Evolutionary conservation across 495 filamentous ascomycete species (phyloP).

Genomic region (Margaritispora aquatica): DNA sequence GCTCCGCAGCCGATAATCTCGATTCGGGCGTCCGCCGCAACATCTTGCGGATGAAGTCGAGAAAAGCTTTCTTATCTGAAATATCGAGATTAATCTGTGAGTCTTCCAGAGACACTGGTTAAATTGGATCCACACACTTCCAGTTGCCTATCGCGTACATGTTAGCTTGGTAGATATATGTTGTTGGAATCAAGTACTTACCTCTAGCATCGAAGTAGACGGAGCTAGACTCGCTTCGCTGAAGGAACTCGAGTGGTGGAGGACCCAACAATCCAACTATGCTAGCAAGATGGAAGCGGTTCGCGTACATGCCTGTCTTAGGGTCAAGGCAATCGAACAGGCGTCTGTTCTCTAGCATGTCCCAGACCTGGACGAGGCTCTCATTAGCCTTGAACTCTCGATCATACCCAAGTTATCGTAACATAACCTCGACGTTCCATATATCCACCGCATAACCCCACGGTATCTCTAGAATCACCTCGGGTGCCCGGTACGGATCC

Average conservation of each 20-base stretch:
- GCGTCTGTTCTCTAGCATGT: constrained; percentile 25
- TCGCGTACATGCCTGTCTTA: constrained; percentile 18
- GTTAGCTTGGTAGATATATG: constrained; percentile 10
- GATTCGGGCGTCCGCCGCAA: constrained; percentile 43
- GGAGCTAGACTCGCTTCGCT: constrained; percentile 13
- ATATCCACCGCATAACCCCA: constrained; percentile 39
- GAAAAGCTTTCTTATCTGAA: constrained; percentile 34
- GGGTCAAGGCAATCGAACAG: constrained; percentile 19
- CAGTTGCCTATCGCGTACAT: constrained; percentile 14
- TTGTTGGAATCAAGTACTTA: constrained; percentile 14
- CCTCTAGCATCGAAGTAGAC: constrained; percentile 19
- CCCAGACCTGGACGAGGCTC: constrained; percentile 26
- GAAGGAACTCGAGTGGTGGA: constrained; percentile 17
- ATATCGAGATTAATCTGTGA: constrained; percentile 24
- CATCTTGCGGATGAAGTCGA: constrained; percentile 40
- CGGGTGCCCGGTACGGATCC: constrained; percentile 39
- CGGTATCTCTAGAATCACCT: constrained; percentile 37
- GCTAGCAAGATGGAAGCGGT: constrained; percentile 20
- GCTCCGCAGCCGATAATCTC: constrained; percentile 36
- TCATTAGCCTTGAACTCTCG: constrained; percentile 8
- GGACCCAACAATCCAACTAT: constrained; percentile 26
- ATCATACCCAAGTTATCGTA: constrained; percentile 11
- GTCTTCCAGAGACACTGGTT: constrained; percentile 7
- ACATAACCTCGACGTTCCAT: constrained; percentile 39
- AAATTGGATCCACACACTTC: constrained; percentile 15